Conservation (phyloP, 768 basidiomycete species). For the Boletellus sp. region DNA sequence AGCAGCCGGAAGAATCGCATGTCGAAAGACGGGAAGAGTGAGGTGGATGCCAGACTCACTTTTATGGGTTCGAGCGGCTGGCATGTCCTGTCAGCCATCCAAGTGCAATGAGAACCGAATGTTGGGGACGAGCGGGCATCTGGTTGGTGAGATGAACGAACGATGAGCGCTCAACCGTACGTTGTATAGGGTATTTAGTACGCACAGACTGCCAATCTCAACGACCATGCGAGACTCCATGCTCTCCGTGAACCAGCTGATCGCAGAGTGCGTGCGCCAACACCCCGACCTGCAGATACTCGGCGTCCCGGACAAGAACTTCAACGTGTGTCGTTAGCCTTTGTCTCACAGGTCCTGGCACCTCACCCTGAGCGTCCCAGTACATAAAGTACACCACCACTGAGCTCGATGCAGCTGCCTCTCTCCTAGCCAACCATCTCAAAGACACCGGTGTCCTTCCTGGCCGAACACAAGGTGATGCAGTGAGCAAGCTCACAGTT, state of each 20-base stretch:
- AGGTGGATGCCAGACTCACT: background rate
- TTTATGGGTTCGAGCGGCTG: conserved; percentile 23
- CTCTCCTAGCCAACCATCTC: conserved; percentile 21
- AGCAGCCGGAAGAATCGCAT: conserved; percentile 50
- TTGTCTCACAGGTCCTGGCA: background rate
- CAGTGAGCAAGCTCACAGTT: conserved; percentile 22
- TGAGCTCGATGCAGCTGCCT: conserved; percentile 25
- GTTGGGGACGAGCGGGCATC: background rate
- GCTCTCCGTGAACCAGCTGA: conserved; percentile 28
- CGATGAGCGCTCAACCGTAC: too few species aligned
- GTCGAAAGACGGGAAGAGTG: background rate
- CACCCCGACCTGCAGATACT: conserved; percentile 22
- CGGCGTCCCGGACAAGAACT: conserved; percentile 24
- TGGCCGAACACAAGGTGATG: conserved; percentile 24
- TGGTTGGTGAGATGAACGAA: background rate
- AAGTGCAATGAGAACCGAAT: background rate
- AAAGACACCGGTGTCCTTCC: conserved; percentile 3
- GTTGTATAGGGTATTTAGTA: too few species aligned
- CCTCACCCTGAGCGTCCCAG: conserved; percentile 7
- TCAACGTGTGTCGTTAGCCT: conserved; percentile 12
- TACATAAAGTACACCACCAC: conserved; percentile 25
- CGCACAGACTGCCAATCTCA: background rate
- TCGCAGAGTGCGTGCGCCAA: conserved; percentile 16
- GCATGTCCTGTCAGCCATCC: conserved; percentile 15
- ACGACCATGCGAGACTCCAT: conserved; percentile 19